phyloP scores from a whole-genome alignment of 2,329 filamentous ascomycete genomes.

The Hymenoscyphus fructigenus region DNA sequence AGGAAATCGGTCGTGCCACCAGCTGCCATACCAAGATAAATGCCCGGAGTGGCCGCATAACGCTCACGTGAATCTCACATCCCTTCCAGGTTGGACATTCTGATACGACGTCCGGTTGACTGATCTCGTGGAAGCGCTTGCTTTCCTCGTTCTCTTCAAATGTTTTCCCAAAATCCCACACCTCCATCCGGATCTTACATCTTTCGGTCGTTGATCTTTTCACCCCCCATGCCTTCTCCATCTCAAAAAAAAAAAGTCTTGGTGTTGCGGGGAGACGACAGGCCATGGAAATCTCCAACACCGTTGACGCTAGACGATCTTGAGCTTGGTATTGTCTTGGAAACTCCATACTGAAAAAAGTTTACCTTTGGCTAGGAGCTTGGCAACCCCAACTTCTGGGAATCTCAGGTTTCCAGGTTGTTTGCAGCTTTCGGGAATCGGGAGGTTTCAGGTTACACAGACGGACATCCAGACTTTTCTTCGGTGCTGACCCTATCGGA shows the following conservation, averaged over 20 bases:
- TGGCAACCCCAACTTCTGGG: conserved; percentile 1
- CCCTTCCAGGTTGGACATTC: not conserved
- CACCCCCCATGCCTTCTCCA: not conserved
- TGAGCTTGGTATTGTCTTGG: not conserved
- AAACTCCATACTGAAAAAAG: not conserved
- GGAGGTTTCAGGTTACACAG: not conserved
- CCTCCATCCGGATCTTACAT: not conserved
- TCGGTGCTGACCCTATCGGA: not conserved
- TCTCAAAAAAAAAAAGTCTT: not conserved
- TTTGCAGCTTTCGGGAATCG: not conserved
- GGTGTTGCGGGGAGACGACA: not conserved
- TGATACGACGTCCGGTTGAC: not conserved
- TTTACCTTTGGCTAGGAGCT: not conserved
- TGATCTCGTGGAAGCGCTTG: not conserved
- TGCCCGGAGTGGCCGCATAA: too few species aligned
- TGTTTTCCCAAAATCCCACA: not conserved
- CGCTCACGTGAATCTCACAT: not conserved
- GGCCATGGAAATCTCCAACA: not conserved
- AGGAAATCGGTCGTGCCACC: too few species aligned
- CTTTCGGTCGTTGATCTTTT: not conserved
- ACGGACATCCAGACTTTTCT: not conserved
- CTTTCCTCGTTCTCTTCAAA: not conserved
- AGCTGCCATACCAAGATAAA: too few species aligned
- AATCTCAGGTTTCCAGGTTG: not conserved
- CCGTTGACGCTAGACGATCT: not conserved